Conservation (phyloP, 2,329 filamentous ascomycete genomes). For the Exserohilum rostratum region DNA sequence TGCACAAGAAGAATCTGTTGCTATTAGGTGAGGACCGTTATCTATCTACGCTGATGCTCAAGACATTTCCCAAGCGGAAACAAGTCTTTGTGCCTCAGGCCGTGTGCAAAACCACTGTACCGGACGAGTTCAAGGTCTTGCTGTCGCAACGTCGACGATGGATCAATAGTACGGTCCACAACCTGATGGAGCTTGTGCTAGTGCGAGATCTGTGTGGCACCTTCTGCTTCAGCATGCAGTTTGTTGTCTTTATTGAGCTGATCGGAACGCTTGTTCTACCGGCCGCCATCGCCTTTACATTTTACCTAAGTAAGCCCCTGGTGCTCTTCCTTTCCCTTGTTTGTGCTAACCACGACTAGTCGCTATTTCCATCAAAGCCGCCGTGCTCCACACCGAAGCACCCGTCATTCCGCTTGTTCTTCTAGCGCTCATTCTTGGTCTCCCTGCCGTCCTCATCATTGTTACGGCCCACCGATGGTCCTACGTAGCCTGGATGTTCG, state of each 20-base stretch:
- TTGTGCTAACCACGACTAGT: conserved; percentile 60
- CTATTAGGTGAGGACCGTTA: conserved; percentile 94
- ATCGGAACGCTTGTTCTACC: conserved; percentile 93
- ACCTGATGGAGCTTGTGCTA: conserved; percentile 94
- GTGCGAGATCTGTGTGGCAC: conserved; percentile 96
- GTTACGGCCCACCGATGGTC: conserved; percentile 91
- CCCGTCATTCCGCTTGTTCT: conserved; percentile 92
- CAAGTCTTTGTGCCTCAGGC: conserved; percentile 98
- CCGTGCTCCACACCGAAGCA: conserved; percentile 61
- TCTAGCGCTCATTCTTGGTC: conserved; percentile 86
- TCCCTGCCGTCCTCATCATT: conserved; percentile 89
- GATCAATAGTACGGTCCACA: conserved; percentile 99
- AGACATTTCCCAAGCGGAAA: conserved; percentile 98
- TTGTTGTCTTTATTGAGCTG: conserved; percentile 93
- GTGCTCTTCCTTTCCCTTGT: conserved; percentile 3
- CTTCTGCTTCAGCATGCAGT: conserved; percentile 99
- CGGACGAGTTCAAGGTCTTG: conserved; percentile 88
- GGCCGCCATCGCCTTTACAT: conserved; percentile 94
- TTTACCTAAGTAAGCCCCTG: conserved; percentile 81
- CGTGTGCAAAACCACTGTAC: conserved; percentile 97
- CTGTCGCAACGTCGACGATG: conserved; percentile 94
- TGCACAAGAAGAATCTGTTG: conserved; percentile 96
- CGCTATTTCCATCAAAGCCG: conserved; percentile 78
- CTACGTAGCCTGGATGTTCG: conserved; percentile 95
- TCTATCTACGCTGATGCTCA: conserved; percentile 94